phyloP scores from a whole-genome alignment of 345 rosid genomes.

The Corchorus olitorius region DNA sequence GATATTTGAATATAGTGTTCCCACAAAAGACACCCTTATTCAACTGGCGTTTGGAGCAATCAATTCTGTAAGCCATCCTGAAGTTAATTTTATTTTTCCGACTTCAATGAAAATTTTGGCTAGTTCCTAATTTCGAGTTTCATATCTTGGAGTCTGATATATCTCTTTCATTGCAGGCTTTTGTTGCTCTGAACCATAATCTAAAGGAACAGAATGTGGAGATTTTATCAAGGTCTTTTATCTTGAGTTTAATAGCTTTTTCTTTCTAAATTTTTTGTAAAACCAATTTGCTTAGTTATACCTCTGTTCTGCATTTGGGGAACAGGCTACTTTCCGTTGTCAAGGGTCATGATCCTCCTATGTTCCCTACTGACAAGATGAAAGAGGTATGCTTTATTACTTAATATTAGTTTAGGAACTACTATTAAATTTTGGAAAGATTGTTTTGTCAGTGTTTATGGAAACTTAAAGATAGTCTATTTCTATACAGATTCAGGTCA shows the following conservation, averaged over 20 bases:
- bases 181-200: slow-evolving; percentile 48
- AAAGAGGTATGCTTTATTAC: slow-evolving; percentile 59
- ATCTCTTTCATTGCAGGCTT: slow-evolving; percentile 56
- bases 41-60: slow-evolving; percentile 51
- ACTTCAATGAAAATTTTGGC: neutral
- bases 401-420: slow-evolving; percentile 7
- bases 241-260: neutral
- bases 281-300: slow-evolving; percentile 12
- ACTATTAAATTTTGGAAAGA: slow-evolving; percentile 15
- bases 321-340: slow-evolving; percentile 66
- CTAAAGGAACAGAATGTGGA: slow-evolving; percentile 56
- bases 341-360: slow-evolving; percentile 46
- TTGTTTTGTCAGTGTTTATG: slow-evolving; percentile 24
- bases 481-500: slow-evolving; percentile 58
- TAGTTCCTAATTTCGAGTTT: neutral
- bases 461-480: slow-evolving; percentile 23
- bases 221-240: slow-evolving; percentile 58
- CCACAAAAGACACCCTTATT: slow-evolving; percentile 49
- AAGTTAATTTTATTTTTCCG: neutral
- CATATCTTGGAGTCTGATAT: slow-evolving; percentile 9
- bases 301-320: slow-evolving; percentile 15
- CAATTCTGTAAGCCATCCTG: slow-evolving; percentile 51
- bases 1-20: slow-evolving; percentile 34
- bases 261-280: neutral
- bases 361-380: slow-evolving; percentile 53